Base-by-base conservation (phyloP, 2,329 filamentous ascomycete species). In the Tolypocladium amazonense region DNA sequence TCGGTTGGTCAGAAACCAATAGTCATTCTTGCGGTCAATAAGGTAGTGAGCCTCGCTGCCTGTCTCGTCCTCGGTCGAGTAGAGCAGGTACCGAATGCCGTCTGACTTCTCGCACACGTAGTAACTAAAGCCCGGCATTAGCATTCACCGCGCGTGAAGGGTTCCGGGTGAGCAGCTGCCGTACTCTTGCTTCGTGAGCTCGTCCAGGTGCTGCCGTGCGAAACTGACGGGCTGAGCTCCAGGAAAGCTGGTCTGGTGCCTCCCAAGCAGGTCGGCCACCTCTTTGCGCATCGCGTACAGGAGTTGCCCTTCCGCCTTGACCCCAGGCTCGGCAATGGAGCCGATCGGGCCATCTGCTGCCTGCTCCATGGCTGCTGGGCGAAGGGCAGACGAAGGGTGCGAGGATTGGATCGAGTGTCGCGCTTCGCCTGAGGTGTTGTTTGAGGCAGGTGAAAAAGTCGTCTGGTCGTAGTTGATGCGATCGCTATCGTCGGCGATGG, bases 31-130 rank as follows among this genome's bases (percentile, higher is more conserved):
- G 70, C 94, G 91, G 76, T 99, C 93, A 75, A 99, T 96, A 60
- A 99, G 81, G 77, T 96, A 97, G 70, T 94, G 89, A 30, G 87
- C 82, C 71, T 95, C 91, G 56, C 71, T 65, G 58, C 77, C 78
- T 7, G 77, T 71, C 50, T 86, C 81, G 70, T 88, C 87, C 9
- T 78, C 73, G 57, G 90, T 91, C 65, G 94, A 86, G 78, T 95
- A 97, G 64, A 99, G 84, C n/a, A 99, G 83, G 73, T 95, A 97
- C 64, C 94, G 87, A 64, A 97, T 90, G 59, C 94, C 94, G 71
- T 99, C 94, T 1, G 93, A 96, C 78, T 99, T 99, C 76, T 99
- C 94, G 79, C 93, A 97, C 64, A 99, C 89, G 72, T 92, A 99
- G 78, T 97, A 99, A 75, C 86, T 88, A 62, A 52, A 35, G 4